A percentile compares a stretch with the other conserved stretches of the same genome.
Conservation (phyloP, 1,284 basidiomycete species). For the Xanthoconium separans region DNA sequence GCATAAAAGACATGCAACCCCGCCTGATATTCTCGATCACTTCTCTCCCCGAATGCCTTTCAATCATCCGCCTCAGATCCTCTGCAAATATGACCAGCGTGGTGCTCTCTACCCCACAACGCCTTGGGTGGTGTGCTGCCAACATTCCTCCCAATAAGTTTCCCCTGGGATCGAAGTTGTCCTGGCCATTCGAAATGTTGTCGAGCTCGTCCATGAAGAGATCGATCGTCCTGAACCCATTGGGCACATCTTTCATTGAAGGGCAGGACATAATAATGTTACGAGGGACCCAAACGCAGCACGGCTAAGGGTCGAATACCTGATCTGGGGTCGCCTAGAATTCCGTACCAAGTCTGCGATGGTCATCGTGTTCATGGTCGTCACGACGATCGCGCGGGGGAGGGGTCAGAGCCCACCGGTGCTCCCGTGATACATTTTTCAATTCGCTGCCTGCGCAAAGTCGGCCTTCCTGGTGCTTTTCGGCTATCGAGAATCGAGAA, state of each 20-base stretch:
- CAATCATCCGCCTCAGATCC: slow-evolving; percentile 18
- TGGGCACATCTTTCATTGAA: slow-evolving; percentile 34
- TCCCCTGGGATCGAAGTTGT: slow-evolving; percentile 42
- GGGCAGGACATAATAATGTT: slow-evolving; percentile 42
- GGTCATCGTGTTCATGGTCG: no score
- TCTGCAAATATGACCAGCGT: slow-evolving; percentile 17
- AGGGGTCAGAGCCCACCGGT: no score
- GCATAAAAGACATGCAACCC: not conserved
- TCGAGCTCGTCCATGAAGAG: slow-evolving; percentile 14
- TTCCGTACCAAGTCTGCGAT: not conserved
- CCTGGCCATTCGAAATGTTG: slow-evolving; percentile 29
- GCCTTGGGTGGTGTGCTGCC: slow-evolving; percentile 20
- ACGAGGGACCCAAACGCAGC: slow-evolving; percentile 36
- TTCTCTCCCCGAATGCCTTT: slow-evolving; percentile 14
- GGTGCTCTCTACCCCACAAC: no score
- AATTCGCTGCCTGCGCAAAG: no score
- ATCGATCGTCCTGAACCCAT: not conserved
- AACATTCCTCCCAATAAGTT: slow-evolving; percentile 56
- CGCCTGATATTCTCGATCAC: slow-evolving; percentile 19
- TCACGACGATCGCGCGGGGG: no score
- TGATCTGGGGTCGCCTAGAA: slow-evolving; percentile 11
- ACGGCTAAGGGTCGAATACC: slow-evolving; percentile 36
- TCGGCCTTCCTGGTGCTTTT: no score
- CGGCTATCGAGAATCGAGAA: no score
- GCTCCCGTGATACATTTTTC: no score